phyloP scores from a whole-genome alignment of 2,329 filamentous ascomycete species.

The Trichoderma guizhouense region DNA sequence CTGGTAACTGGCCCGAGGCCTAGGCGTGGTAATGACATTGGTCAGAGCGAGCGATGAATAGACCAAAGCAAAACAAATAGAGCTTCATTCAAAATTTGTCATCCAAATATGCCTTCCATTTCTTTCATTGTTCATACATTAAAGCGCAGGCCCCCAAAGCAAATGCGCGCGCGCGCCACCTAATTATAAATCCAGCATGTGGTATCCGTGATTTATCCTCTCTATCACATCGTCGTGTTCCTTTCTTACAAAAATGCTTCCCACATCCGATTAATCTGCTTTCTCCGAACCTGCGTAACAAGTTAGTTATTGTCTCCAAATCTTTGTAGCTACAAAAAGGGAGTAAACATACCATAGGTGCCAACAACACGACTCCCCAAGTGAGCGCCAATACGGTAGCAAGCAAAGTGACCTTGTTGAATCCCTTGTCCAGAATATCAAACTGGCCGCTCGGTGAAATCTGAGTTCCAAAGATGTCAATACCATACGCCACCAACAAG shows the following conservation, averaged over 20 bases:
- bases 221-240: constrained; percentile 17
- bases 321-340: background rate
- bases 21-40: constrained; percentile 14
- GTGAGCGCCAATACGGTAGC: constrained; percentile 78
- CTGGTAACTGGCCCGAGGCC: constrained; percentile 37
- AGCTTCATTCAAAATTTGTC: background rate
- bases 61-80: background rate
- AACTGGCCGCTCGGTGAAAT: constrained; percentile 86
- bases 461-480: constrained; percentile 84
- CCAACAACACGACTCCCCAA: constrained; percentile 71
- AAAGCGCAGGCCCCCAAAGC: constrained; percentile 1
- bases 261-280: constrained; percentile 67
- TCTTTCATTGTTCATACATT: constrained; percentile 11
- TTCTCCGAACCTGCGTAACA: constrained; percentile 50
- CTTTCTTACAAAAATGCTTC: constrained; percentile 34
- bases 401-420: constrained; percentile 84
- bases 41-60: background rate
- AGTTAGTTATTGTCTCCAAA: constrained; percentile 31
- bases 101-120: constrained; percentile 7
- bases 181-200: constrained; percentile 2
- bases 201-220: constrained; percentile 14
- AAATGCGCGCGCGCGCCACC: background rate
- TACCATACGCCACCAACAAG: constrained; percentile 80
- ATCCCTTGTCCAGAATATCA: constrained; percentile 88
- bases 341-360: constrained; percentile 71